These are phyloP conservation scores for Tulasnella sp. DNA, from an alignment of 768 basidiomycete species.

Conservation along the genomic window DNA sequence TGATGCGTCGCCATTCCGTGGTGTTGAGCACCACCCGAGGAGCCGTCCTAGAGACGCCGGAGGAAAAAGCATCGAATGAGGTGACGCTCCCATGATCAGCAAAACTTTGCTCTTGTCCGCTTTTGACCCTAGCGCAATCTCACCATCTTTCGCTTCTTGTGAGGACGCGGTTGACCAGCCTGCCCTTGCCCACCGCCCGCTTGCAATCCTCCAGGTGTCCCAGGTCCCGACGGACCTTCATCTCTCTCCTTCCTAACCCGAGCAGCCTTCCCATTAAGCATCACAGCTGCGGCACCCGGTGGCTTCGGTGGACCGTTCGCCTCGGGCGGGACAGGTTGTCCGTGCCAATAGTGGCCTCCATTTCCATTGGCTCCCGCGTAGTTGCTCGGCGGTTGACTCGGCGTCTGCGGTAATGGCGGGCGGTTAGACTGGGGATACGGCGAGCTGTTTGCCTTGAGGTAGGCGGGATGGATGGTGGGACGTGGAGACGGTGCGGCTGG, in stretches of 20 bases:
- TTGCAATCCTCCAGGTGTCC: background rate
- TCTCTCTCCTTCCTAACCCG: conserved; percentile 12
- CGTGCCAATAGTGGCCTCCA: background rate
- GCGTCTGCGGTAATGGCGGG: conserved; percentile 1
- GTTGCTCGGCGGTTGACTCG: background rate
- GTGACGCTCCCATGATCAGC: background rate
- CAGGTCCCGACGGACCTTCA: background rate
- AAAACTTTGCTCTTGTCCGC: background rate
- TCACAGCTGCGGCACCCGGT: background rate
- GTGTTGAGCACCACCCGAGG: background rate
- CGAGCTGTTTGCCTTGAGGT: background rate
- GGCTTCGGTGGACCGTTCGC: background rate
- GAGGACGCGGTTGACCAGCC: conserved; percentile 1
- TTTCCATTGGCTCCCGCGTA: background rate
- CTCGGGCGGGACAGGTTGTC: background rate
- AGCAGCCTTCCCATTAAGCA: background rate
- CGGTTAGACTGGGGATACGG: background rate
- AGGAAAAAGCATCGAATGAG: background rate
- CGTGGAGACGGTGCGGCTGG: background rate
- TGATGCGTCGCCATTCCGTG: background rate
- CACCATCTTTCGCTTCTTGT: conserved; percentile 14
- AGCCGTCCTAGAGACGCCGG: background rate
- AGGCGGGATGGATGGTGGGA: background rate
- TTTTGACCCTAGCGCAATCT: background rate
- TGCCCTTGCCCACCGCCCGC: background rate